Base-by-base conservation (phyloP, 805 yeast species). In the Yarrowia deformans region DNA sequence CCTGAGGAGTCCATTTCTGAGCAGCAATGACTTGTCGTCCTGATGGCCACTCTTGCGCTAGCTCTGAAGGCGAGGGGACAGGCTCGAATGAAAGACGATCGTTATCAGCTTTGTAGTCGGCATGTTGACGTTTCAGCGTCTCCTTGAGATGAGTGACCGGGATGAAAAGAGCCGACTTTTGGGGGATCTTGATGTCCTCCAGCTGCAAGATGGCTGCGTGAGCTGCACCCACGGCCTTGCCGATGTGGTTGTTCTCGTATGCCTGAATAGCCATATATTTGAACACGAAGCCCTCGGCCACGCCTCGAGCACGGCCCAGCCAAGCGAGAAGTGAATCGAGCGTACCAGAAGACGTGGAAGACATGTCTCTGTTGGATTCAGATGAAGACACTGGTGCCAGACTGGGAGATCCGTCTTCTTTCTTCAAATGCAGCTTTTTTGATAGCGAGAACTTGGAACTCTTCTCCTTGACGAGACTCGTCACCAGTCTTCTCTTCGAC, bases 11-110 rank as follows among this genome's bases (percentile, higher is more conserved):
- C 79, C 79, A 77, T 16, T 75, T 73, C 12, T 52, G 70, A 1
- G 71, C 58, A n/a, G 75, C 67, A 14, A 76, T 71, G 1, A 76
- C 77, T 64, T 76, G 75, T 55, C 79, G 69, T 7, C 79, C 79
- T 0, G 79, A 77, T 2, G 79, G 79, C 79, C 79, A 75, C 42
- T 70, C 70, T 10, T 72, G 70, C 12, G 72, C 72, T 1, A 76
- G 69, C 2, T 75, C 79, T 10, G 68, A 29, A 4, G 68, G 40
- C n/a, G 72, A 70, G 0, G 80, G 80, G 9, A 78, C 72, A 13
- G 74, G 69, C 70, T 78, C 79, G 70, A 78, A 77, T 14, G 75
- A 68, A 8, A 77, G 71, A 18, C 75, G 56, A 35, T 76, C 73
- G 69, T 78, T 78, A 29, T 79, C 79, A 7, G 73, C 72, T 52